Evolutionary conservation across 2,329 filamentous ascomycete species (phyloP).

Genomic region (Aschersonia sp.): DNA sequence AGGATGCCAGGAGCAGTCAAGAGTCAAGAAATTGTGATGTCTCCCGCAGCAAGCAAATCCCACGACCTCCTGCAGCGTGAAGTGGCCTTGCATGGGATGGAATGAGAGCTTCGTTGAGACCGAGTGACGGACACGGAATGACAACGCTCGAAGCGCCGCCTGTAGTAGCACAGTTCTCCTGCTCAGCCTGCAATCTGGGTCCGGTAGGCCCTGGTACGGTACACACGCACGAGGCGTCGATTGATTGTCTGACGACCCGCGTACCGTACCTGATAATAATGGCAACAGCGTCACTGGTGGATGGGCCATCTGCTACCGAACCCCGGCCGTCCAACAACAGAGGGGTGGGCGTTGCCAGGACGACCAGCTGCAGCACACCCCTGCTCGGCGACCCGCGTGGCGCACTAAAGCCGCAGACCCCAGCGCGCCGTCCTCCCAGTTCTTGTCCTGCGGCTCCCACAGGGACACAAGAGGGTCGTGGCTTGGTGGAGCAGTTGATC

Average conservation of each 20-base stretch:
- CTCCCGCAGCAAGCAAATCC: no score
- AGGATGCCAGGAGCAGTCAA: no score
- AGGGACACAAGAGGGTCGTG: neutral
- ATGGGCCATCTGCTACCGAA: slow-evolving; percentile 1
- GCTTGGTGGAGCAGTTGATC: neutral
- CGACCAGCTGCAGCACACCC: slow-evolving; percentile 2
- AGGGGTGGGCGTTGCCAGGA: slow-evolving; percentile 8
- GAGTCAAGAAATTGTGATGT: no score
- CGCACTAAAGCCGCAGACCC: slow-evolving; percentile 2
- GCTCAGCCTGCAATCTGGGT: no score
- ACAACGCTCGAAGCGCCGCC: no score
- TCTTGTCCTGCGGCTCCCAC: no score
- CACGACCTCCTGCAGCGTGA: no score
- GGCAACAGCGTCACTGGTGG: slow-evolving; percentile 1
- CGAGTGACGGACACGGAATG: no score
- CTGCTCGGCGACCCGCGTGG: neutral
- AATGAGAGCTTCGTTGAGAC: no score
- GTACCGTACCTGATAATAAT: slow-evolving; percentile 3
- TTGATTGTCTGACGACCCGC: slow-evolving; percentile 1
- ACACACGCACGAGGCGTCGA: neutral
- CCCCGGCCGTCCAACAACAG: slow-evolving; percentile 6
- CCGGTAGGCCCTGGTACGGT: no score
- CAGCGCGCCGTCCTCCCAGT: neutral
- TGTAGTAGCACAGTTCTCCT: no score
- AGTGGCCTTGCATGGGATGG: no score